phyloP scores from a whole-genome alignment of 257 asterid genomes.

The Nicotiana paniculata region DNA sequence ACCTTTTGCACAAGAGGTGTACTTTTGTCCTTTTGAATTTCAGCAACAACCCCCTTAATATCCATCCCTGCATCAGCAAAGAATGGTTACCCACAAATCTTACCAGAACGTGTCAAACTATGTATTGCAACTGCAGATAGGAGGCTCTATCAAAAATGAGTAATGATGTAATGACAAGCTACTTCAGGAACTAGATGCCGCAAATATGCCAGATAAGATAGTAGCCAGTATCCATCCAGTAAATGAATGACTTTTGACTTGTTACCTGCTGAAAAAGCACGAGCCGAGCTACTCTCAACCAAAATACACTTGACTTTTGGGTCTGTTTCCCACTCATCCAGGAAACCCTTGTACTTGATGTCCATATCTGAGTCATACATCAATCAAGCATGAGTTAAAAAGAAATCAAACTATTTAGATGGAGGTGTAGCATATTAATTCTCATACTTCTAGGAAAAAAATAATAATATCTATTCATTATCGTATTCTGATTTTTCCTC shows the following conservation, averaged over 20 bases:
- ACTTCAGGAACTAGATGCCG: not conserved
- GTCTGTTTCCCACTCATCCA: slow-evolving; percentile 89
- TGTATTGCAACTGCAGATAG: not conserved
- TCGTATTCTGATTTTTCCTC: not conserved
- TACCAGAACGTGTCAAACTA: not conserved
- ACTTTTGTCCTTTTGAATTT: slow-evolving; percentile 81
- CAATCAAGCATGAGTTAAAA: slow-evolving; percentile 1
- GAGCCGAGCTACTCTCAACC: slow-evolving; percentile 82
- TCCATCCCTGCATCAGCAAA: slow-evolving; percentile 92
- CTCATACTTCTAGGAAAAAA: not conserved
- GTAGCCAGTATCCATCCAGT: not conserved
- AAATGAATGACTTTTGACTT: not conserved
- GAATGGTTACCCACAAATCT: slow-evolving; percentile 45
- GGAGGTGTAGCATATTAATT: not conserved
- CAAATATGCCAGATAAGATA: not conserved
- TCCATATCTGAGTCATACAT: slow-evolving; percentile 73
- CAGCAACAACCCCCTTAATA: slow-evolving; percentile 95
- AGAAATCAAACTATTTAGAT: not conserved
- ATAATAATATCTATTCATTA: not conserved
- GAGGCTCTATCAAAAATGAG: not conserved
- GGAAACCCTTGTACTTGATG: slow-evolving; percentile 59
- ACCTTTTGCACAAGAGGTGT: slow-evolving; percentile 87
- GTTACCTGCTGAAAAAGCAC: slow-evolving; percentile 96
- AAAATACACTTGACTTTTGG: slow-evolving; percentile 85
- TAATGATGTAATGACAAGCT: not conserved